Evolutionary conservation across 345 rosid species (phyloP).

Genomic region (Populus deltoides): DNA sequence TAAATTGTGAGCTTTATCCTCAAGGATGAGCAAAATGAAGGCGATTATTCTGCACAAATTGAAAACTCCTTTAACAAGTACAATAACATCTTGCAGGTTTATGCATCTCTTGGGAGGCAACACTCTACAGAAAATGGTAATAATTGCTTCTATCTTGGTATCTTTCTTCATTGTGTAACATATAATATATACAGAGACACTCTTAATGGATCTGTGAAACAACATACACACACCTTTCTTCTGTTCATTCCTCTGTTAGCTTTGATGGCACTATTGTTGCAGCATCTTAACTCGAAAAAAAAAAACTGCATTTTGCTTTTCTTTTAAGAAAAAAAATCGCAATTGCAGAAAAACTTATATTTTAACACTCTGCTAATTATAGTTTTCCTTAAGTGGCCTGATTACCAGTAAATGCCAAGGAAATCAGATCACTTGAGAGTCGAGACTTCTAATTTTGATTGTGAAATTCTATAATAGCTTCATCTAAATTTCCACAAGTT

Average conservation of each 20-base stretch:
- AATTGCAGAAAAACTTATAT: not conserved
- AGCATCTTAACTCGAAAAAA: not conserved
- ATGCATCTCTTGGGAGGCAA: slow-evolving; percentile 78
- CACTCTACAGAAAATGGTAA: slow-evolving; percentile 78
- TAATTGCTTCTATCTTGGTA: slow-evolving; percentile 15
- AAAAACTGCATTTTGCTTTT: not conserved
- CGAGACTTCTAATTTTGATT: not conserved
- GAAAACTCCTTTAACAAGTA: slow-evolving; percentile 12
- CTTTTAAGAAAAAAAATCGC: not conserved
- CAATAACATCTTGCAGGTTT: slow-evolving; percentile 52
- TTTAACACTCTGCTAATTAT: not conserved
- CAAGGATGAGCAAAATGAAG: not conserved
- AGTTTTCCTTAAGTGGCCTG: not conserved
- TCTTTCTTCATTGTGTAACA: not conserved
- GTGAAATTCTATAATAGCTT: not conserved
- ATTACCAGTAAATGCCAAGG: not conserved
- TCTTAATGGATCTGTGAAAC: not conserved
- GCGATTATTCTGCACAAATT: not conserved
- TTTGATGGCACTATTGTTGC: not conserved
- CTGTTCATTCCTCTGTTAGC: not conserved
- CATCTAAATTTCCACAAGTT: not conserved
- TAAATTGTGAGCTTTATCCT: slow-evolving; percentile 10
- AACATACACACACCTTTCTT: not conserved
- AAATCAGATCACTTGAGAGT: not conserved
- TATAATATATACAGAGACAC: not conserved